Evolutionary conservation across 2,329 filamentous ascomycete genomes (phyloP).

Genomic region (Parastagonospora avenae): DNA sequence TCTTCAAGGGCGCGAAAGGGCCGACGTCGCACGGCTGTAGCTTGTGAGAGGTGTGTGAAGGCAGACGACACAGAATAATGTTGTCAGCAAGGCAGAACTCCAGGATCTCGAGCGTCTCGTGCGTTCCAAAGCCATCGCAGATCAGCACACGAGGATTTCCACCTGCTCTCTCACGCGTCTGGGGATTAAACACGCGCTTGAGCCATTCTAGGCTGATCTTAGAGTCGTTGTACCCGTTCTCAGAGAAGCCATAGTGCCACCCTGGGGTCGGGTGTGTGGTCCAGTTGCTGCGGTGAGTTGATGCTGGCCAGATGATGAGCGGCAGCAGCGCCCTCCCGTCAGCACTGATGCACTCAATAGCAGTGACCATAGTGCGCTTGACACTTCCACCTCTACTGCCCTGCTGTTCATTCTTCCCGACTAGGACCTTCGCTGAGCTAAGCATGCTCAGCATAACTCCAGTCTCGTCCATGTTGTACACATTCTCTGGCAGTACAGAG

Average conservation of each 20-base stretch:
- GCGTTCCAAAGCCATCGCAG: slow-evolving; percentile 20
- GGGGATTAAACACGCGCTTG: slow-evolving; percentile 41
- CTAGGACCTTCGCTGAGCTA: slow-evolving; percentile 15
- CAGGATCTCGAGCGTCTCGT: neutral
- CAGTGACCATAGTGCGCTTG: slow-evolving; percentile 22
- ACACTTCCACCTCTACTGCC: slow-evolving; percentile 18
- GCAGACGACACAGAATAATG: neutral
- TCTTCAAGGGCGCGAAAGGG: too few relatives aligned
- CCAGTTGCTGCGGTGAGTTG: slow-evolving; percentile 21
- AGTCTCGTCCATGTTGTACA: slow-evolving; percentile 17
- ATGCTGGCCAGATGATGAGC: slow-evolving; percentile 20
- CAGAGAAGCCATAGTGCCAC: slow-evolving; percentile 17
- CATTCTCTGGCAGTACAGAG: slow-evolving; percentile 23
- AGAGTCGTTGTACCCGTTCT: slow-evolving; percentile 32
- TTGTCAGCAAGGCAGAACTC: neutral
- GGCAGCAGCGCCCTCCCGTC: slow-evolving; percentile 19
- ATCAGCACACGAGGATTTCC: slow-evolving; percentile 41
- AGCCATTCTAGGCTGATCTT: slow-evolving; percentile 46
- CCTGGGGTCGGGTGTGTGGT: slow-evolving; percentile 13
- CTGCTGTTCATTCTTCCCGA: slow-evolving; percentile 22
- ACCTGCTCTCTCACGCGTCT: slow-evolving; percentile 37
- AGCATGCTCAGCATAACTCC: slow-evolving; percentile 4
- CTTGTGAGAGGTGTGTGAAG: too few relatives aligned
- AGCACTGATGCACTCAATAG: slow-evolving; percentile 22
- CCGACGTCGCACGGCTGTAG: too few relatives aligned